Base-by-base conservation (phyloP, 352 stramenopile species). In the Phytophthora palmivora region DNA sequence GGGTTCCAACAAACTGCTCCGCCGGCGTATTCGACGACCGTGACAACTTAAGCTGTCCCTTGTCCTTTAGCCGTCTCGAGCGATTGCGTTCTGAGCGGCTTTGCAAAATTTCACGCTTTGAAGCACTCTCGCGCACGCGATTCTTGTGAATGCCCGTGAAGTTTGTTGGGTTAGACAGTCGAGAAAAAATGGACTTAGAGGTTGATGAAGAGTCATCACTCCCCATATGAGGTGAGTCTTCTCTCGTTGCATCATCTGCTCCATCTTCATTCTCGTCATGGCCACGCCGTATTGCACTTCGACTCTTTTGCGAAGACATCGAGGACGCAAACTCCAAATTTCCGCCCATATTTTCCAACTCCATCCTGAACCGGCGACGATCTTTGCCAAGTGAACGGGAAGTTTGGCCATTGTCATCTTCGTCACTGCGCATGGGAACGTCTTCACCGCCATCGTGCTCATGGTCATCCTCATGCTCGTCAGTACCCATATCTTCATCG, bases 141-240 rank as follows among this genome's bases (percentile, higher is more conserved):
- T 94, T 92, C 67, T 94, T 94, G 78, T 96, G 88, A 54, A 94
- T 96, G 15, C 88, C 88, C 16, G 88, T 96, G 33, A 96, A 96
- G 52, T 94, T 96, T 24, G 69, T 94, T 38, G 88, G 88, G 34
- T 96, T 95, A 0, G 88, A 89, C 5, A 96, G 73, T n/a, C 88
- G 78, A 12, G 84, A 89, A 45, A 96, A 96, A 30, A 96, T 96
- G 0, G 82, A 92, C 11, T 74, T 70, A 6, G 70, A 70, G 9
- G 71, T 74, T 0, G 82, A 78, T 0, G 74, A 79, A 18, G 81
- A 88, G 43, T 92, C 86, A 30, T 91, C 85, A 42, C 83, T 92
- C 2, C 75, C 74, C 21, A 87, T 58, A 4, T 78, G 84, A 2
- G 78, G 76, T 10, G 79, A 82, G 16, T 87, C 78, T 12, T 76